phyloP scores from a whole-genome alignment of 2,329 filamentous ascomycete species.

The Cephalotrichum gorgonifer region DNA sequence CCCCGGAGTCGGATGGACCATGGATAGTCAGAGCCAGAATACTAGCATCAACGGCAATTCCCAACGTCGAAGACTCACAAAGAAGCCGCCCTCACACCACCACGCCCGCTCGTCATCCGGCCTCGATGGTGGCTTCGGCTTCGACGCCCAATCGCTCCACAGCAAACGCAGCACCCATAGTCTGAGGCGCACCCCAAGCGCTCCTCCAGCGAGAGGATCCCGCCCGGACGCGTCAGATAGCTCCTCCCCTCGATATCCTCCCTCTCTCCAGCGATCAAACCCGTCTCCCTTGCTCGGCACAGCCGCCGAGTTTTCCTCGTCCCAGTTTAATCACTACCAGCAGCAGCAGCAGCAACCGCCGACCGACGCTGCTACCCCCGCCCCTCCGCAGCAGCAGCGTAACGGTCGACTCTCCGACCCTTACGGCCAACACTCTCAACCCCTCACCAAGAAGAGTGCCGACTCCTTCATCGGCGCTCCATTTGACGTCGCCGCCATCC shows the following conservation, averaged over 20 bases:
- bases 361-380: constrained; percentile 9
- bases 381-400: constrained; percentile 1
- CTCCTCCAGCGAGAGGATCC: constrained; percentile 38
- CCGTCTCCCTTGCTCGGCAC: constrained; percentile 34
- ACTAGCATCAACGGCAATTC: constrained; percentile 33
- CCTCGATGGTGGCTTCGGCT: constrained; percentile 35
- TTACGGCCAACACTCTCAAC: constrained; percentile 15
- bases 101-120: constrained; percentile 35
- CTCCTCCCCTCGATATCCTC: constrained; percentile 35
- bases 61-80: constrained; percentile 51
- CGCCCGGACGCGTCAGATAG: constrained; percentile 38
- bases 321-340: constrained; percentile 1
- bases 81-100: constrained; percentile 46
- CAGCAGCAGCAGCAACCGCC: constrained; percentile 7
- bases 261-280: constrained; percentile 28
- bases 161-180: constrained; percentile 56
- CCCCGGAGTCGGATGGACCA: constrained; percentile 21
- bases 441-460: constrained; percentile 17
- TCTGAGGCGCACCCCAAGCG: constrained; percentile 50
- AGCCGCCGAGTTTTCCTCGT: constrained; percentile 31
- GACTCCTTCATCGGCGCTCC: constrained; percentile 56
- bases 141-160: constrained; percentile 46
- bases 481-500: constrained; percentile 53
- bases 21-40: constrained; percentile 34
- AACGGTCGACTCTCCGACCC: constrained; percentile 14